Conservation (phyloP, 2,329 filamentous ascomycete species). For the Colletotrichum higginsianum region DNA sequence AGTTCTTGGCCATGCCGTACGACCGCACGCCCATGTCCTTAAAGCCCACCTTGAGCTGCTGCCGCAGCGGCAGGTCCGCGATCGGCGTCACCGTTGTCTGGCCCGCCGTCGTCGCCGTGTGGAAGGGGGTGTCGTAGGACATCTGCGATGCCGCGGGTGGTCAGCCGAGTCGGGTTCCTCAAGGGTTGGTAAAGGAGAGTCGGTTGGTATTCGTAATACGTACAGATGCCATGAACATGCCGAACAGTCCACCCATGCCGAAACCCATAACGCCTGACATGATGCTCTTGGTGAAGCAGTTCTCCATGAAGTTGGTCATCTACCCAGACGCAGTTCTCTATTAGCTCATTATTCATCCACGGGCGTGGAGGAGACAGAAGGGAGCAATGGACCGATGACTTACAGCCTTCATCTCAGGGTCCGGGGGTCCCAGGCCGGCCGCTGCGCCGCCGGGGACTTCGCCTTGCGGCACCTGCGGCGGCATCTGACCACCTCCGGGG, state of each 20-base stretch:
- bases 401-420: constrained; percentile 68
- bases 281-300: constrained; percentile 88
- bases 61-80: constrained; percentile 80
- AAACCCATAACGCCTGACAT: constrained; percentile 96
- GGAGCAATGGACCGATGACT: constrained; percentile 43
- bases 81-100: constrained; percentile 56
- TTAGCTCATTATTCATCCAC: constrained; percentile 4
- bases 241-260: constrained; percentile 92
- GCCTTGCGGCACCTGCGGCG: constrained; percentile 36
- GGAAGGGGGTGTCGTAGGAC: constrained; percentile 96
- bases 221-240: constrained; percentile 98
- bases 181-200: constrained; percentile 21
- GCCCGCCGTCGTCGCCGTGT: constrained; percentile 60
- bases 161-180: background rate
- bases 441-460: constrained; percentile 44
- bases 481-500: constrained; percentile 47
- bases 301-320: constrained; percentile 92
- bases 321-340: constrained; percentile 51
- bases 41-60: constrained; percentile 89
- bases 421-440: constrained; percentile 56
- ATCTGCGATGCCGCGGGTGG: constrained; percentile 71
- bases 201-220: constrained; percentile 50
- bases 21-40: constrained; percentile 94
- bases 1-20: constrained; percentile 90
- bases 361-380: background rate